These are phyloP conservation scores for Teratosphaeria destructans DNA, from an alignment of 2,329 filamentous ascomycete species.

Conservation along the genomic window DNA sequence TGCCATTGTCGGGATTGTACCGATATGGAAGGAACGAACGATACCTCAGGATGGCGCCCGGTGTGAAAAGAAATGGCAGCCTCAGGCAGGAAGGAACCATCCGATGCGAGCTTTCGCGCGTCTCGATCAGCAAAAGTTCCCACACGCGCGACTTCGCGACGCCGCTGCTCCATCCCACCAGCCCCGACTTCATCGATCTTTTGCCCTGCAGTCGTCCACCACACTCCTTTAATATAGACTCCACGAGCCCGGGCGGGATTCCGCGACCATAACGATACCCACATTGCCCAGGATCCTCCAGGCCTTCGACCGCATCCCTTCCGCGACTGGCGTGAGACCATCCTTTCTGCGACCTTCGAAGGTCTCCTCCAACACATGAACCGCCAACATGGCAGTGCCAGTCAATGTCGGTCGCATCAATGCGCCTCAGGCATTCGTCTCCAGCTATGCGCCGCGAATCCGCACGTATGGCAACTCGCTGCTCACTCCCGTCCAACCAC, in stretches of 20 bases:
- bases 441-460: slow-evolving; percentile 81
- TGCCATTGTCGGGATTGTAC: not conserved
- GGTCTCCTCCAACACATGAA: slow-evolving; percentile 5
- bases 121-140: not conserved
- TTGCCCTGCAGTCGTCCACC: not conserved
- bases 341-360: slow-evolving; percentile 4
- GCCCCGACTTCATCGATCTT: not conserved
- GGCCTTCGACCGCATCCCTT: slow-evolving; percentile 1
- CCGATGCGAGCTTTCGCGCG: not conserved
- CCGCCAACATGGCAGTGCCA: slow-evolving; percentile 8
- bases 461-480: slow-evolving; percentile 87
- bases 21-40: not conserved
- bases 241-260: slow-evolving; percentile 2
- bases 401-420: slow-evolving; percentile 30
- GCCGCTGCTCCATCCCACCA: not conserved
- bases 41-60: not conserved
- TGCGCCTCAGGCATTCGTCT: slow-evolving; percentile 76
- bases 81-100: not conserved
- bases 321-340: slow-evolving; percentile 4
- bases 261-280: slow-evolving; percentile 16
- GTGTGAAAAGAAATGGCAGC: not conserved
- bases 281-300: slow-evolving; percentile 6
- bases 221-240: slow-evolving; percentile 1
- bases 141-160: not conserved
- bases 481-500: slow-evolving; percentile 70